Conservation (phyloP, 2,329 filamentous ascomycete species). For the Pestalotiopsis sp. region DNA sequence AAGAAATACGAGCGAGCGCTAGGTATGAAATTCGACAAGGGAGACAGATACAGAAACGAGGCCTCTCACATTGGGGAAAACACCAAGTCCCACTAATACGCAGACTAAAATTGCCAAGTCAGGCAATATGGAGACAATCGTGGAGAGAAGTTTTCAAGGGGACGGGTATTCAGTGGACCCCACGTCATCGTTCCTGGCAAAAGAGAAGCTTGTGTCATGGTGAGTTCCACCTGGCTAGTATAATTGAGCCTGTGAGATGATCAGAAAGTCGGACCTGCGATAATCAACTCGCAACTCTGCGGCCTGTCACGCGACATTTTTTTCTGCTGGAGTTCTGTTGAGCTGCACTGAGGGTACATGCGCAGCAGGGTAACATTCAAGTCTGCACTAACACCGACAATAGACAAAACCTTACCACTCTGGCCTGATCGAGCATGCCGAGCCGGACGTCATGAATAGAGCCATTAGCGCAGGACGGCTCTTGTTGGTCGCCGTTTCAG, state of each 20-base stretch:
- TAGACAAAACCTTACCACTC: background rate
- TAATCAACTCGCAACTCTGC: background rate
- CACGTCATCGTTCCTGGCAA: conserved; percentile 5
- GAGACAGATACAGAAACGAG: background rate
- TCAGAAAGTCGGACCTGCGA: background rate
- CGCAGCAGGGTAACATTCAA: background rate
- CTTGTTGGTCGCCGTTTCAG: background rate
- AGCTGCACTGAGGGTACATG: background rate
- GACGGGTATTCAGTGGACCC: conserved; percentile 10
- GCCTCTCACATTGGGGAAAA: background rate
- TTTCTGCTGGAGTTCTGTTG: background rate
- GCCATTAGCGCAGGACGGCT: background rate
- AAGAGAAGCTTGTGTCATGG: conserved; percentile 3
- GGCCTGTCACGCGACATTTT: background rate
- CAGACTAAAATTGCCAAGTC: conserved; percentile 2
- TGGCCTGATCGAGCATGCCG: background rate
- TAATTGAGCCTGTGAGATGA: background rate
- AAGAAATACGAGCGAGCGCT: background rate
- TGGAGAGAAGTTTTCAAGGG: conserved; percentile 4
- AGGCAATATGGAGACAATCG: background rate
- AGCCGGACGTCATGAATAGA: background rate
- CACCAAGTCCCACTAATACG: background rate
- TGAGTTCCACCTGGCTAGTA: background rate
- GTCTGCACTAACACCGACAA: background rate
- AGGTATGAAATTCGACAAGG: background rate